A percentile compares a stretch with the other conserved stretches of the same genome.
Evolutionary conservation across 73 alveolate species (phyloP).

Genomic region (Breviolum minutum): DNA sequence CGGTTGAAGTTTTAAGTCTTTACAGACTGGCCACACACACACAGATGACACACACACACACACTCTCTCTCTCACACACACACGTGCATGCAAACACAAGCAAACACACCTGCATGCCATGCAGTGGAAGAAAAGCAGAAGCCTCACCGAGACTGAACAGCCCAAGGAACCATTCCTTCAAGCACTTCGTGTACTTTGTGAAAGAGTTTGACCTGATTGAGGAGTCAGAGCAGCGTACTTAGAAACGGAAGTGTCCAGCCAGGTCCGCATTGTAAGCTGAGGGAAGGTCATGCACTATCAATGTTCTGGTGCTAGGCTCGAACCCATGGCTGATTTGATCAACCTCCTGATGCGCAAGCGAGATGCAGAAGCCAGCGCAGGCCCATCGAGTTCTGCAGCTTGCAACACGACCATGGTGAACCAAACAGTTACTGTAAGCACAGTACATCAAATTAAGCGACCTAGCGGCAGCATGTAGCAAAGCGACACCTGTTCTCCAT

Average conservation of each 20-base stretch:
- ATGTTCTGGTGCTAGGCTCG: slow-evolving; percentile 10
- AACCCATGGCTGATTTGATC: slow-evolving; percentile 73
- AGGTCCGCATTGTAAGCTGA: background rate
- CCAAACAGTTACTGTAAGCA: background rate
- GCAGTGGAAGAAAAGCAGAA: background rate
- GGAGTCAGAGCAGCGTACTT: slow-evolving; percentile 54
- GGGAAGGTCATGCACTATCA: too few species aligned
- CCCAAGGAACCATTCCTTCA: slow-evolving; percentile 83
- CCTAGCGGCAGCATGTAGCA: too few species aligned
- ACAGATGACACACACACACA: too few species aligned
- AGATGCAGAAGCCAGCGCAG: slow-evolving; percentile 58
- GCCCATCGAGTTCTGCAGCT: background rate
- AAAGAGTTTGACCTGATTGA: slow-evolving; percentile 90
- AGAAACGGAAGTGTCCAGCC: background rate
- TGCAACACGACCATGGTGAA: background rate
- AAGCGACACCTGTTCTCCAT: background rate
- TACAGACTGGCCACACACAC: too few species aligned
- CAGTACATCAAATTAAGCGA: background rate
- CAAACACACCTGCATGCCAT: background rate
- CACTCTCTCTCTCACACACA: too few species aligned
- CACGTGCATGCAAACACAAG: too few species aligned
- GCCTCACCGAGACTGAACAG: background rate
- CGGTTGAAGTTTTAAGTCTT: too few species aligned
- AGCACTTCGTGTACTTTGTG: slow-evolving; percentile 67
- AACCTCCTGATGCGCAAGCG: slow-evolving; percentile 80